A percentile compares a stretch with the other conserved stretches of the same genome.
phyloP scores from a whole-genome alignment of 345 rosid species.

The Salix koriyanagi region DNA sequence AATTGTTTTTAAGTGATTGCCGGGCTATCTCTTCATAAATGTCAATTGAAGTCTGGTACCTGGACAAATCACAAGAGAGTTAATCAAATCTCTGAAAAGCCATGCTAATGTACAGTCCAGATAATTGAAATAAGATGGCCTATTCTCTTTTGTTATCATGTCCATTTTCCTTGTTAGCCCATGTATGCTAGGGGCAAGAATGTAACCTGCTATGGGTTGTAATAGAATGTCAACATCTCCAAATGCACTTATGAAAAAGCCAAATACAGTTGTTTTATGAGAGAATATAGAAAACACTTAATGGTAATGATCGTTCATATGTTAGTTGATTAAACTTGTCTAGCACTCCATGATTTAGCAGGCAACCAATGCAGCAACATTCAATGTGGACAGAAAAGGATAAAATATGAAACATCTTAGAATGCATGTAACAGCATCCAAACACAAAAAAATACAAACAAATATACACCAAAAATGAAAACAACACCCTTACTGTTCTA shows the following conservation, averaged over 20 bases:
- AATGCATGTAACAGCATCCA: not conserved
- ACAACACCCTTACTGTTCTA: constrained; percentile 65
- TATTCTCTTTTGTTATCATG: not conserved
- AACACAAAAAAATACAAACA: not conserved
- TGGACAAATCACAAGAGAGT: constrained; percentile 31
- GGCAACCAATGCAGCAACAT: not conserved
- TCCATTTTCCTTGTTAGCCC: not conserved
- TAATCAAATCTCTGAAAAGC: constrained; percentile 9
- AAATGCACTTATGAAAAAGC: not conserved
- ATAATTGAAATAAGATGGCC: not conserved
- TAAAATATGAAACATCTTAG: not conserved
- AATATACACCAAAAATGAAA: not conserved
- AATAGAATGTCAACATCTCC: not conserved
- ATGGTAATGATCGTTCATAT: not conserved
- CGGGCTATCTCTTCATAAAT: constrained; percentile 83
- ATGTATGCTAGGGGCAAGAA: not conserved
- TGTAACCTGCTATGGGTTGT: not conserved
- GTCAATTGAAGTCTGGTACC: constrained; percentile 82
- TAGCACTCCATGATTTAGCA: not conserved
- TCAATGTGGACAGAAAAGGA: not conserved
- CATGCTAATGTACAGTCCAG: not conserved
- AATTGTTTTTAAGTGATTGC: constrained; percentile 67
- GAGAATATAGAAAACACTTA: not conserved
- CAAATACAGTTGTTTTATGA: not conserved
- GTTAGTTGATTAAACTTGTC: not conserved